These are phyloP conservation scores for Diphasiastrum complanatum DNA, from an alignment of 83 land plant species.

Conservation along the genomic window DNA sequence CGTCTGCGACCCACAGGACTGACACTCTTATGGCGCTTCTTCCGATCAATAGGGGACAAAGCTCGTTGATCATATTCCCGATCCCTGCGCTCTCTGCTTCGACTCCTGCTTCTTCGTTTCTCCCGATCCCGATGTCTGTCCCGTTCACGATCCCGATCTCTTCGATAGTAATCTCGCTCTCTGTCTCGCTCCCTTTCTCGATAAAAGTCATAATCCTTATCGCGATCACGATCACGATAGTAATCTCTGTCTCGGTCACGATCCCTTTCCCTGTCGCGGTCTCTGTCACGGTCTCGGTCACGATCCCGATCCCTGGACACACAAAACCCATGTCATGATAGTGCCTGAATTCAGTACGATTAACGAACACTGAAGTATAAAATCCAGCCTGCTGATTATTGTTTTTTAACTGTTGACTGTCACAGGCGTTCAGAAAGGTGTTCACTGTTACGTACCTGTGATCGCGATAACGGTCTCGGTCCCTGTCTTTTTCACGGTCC, in stretches of 20 bases:
- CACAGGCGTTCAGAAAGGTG: background rate
- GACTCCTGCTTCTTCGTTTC: slow-evolving; percentile 45
- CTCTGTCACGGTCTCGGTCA: slow-evolving; percentile 52
- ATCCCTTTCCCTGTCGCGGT: slow-evolving; percentile 30
- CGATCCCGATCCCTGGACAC: slow-evolving; percentile 33
- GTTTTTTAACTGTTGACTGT: too few relatives aligned
- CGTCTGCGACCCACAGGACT: slow-evolving; percentile 52
- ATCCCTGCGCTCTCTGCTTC: slow-evolving; percentile 46
- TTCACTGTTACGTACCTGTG: slow-evolving; percentile 16
- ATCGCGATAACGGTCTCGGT: slow-evolving; percentile 27
- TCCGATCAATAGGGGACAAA: slow-evolving; percentile 39
- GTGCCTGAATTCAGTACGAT: background rate
- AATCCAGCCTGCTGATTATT: background rate
- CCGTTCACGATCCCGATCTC: slow-evolving; percentile 66
- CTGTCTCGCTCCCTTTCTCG: slow-evolving; percentile 24
- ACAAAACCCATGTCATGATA: slow-evolving; percentile 16
- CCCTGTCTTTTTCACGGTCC: too few relatives aligned
- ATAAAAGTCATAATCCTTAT: too few relatives aligned
- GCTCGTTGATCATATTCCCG: slow-evolving; percentile 48
- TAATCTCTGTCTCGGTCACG: slow-evolving; percentile 34
- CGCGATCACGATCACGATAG: slow-evolving; percentile 30
- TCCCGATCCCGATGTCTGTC: slow-evolving; percentile 52
- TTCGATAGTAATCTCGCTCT: slow-evolving; percentile 33
- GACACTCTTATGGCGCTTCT: slow-evolving; percentile 53
- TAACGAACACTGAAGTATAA: background rate